A percentile compares a stretch with the other conserved stretches of the same genome.
phyloP scores from a whole-genome alignment of 2,329 filamentous ascomycete species.

The Ophiocordyceps robertsii region DNA sequence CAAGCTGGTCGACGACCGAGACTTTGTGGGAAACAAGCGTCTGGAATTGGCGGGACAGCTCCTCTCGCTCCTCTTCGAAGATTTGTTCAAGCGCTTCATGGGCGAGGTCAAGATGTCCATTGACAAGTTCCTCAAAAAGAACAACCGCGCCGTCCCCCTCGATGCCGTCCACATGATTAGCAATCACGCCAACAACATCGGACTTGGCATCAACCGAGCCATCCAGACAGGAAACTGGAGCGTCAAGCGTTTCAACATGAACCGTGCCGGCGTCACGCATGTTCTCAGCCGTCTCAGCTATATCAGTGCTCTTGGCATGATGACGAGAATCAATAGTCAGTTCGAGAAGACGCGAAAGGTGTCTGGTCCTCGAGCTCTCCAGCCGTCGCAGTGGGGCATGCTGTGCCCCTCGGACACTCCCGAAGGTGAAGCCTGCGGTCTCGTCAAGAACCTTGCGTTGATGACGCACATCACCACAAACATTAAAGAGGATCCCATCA shows the following conservation, averaged over 20 bases:
- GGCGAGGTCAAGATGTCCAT: slow-evolving; percentile 82
- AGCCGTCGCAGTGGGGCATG: slow-evolving; percentile 98
- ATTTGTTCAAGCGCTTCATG: slow-evolving; percentile 93
- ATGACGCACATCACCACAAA: slow-evolving; percentile 99
- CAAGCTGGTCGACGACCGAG: slow-evolving; percentile 83
- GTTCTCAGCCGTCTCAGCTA: slow-evolving; percentile 92
- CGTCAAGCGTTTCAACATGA: slow-evolving; percentile 97
- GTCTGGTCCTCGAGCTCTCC: slow-evolving; percentile 84
- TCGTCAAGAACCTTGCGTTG: slow-evolving; percentile 93
- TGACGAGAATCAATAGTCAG: slow-evolving; percentile 96
- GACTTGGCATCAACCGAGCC: slow-evolving; percentile 83
- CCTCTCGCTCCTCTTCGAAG: slow-evolving; percentile 86
- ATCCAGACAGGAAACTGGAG: slow-evolving; percentile 98
- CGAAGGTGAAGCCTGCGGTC: slow-evolving; percentile 93
- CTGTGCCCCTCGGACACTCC: slow-evolving; percentile 93
- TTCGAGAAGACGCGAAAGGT: slow-evolving; percentile 99
- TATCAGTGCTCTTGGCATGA: slow-evolving; percentile 95
- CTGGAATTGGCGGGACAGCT: slow-evolving; percentile 91
- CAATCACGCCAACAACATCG: slow-evolving; percentile 77
- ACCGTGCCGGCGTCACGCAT: slow-evolving; percentile 90
- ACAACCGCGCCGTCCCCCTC: slow-evolving; percentile 75
- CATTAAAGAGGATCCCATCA: slow-evolving; percentile 82
- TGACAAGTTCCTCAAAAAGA: slow-evolving; percentile 91
- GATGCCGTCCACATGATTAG: slow-evolving; percentile 78
- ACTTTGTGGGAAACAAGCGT: slow-evolving; percentile 96